Evolutionary conservation across 768 basidiomycete species (phyloP), one percentile per base, ranked within the genome.

Genomic region (Gloeostereum incarnatum): DNA sequence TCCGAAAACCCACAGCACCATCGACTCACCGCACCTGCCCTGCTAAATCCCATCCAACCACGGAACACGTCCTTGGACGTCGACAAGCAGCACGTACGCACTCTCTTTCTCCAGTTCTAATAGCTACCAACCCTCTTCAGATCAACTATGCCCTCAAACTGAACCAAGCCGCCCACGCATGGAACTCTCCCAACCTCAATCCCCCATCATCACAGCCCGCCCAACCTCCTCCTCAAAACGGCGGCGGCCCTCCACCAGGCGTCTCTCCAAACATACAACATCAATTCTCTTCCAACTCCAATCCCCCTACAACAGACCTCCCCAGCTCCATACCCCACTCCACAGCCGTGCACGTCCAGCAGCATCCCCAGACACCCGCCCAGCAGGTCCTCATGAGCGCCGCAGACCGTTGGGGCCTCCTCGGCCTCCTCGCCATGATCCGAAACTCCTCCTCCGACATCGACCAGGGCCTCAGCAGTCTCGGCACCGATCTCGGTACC

Each of bases 381-480:
- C 88, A 96, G 56, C 93, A 98, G 60, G 77, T 98, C 11, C 72
- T 96, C 29, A 77, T 87, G 48, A 86, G 81, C 45, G 89, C 93
- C 2, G 93, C 93, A 27, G 93, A 98, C 60, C 74, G 90, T 53
- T 98, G 92, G 91, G 93, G 93, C 3, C 67, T 98, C 11, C 55
- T 92, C 33, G 89, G 86, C 11, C 63, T 98, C 38, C 64, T 98
- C 41, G 78, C 84, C 32, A 74, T 87, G 68, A 86, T 94, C 59
- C 87, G 88, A 66, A 85, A 75, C 46, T 80, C 84, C 32, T 27
- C 33, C 35, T 53, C 68, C 40, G 88, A 92, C 53, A 67, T 80
- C 36, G 91, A 94, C 61, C 74, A 78, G 53, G 84, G 79, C 23
- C 61, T 91, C 60, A 76, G 83, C 47, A 77, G 81, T 46, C 75